Percentiles rank a stretch among this genome's conserved stretches.
phyloP scores from a whole-genome alignment of 2,329 filamentous ascomycete species.

The Leptodontidium sp. region DNA sequence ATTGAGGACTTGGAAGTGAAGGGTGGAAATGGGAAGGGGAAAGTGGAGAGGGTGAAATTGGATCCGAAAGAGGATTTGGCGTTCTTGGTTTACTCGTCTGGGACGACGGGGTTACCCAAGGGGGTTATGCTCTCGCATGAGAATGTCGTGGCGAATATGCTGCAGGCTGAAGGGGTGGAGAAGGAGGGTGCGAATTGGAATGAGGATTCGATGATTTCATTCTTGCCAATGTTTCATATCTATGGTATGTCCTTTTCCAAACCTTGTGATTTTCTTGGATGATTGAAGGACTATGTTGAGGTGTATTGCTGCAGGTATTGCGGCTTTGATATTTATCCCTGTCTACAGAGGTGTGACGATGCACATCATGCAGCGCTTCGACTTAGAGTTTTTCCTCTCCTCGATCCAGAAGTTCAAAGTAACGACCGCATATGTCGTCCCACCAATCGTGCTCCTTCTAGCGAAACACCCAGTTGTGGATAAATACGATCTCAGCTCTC shows the following conservation, averaged over 20 bases:
- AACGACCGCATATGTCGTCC: slow-evolving; percentile 81
- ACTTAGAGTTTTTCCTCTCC: slow-evolving; percentile 77
- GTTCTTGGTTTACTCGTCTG: slow-evolving; percentile 74
- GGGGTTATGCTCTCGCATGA: slow-evolving; percentile 85
- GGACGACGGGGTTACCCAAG: slow-evolving; percentile 69
- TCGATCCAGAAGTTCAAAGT: slow-evolving; percentile 77
- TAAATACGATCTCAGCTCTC: slow-evolving; percentile 79
- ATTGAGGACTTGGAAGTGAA: slow-evolving; percentile 57
- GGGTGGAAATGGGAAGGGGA: slow-evolving; percentile 53
- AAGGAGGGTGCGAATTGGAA: slow-evolving; percentile 56
- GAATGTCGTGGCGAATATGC: slow-evolving; percentile 80
- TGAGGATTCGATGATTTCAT: slow-evolving; percentile 60
- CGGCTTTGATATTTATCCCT: slow-evolving; percentile 71
- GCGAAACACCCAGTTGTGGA: slow-evolving; percentile 78
- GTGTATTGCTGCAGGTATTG: slow-evolving; percentile 53
- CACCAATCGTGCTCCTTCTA: slow-evolving; percentile 80
- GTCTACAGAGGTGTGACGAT: slow-evolving; percentile 70
- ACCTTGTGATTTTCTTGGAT: background rate
- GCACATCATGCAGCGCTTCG: slow-evolving; percentile 78
- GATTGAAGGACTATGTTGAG: background rate
- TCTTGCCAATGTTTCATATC: slow-evolving; percentile 89
- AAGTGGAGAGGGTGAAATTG: slow-evolving; percentile 54
- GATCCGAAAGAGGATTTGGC: slow-evolving; percentile 55
- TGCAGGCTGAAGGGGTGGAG: slow-evolving; percentile 55
- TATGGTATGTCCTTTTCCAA: slow-evolving; percentile 27